Evolutionary conservation across 768 basidiomycete species (phyloP).

Genomic region (Exsudoporus frostii): DNA sequence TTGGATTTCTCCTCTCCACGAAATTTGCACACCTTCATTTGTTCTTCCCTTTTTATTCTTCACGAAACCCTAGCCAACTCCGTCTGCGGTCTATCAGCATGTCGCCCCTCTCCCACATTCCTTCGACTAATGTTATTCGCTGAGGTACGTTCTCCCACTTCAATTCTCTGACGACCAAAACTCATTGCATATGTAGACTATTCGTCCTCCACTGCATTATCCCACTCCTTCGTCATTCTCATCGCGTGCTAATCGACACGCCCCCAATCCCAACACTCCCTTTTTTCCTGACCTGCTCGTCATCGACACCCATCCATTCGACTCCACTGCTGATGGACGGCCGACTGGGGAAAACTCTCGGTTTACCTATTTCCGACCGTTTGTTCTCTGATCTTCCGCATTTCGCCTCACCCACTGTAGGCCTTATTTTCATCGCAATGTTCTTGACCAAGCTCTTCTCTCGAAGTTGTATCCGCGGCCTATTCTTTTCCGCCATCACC

Average conservation of each 20-base stretch:
- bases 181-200: conserved; percentile 1
- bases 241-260: neutral
- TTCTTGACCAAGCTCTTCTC: neutral
- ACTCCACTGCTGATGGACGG: neutral
- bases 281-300: neutral
- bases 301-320: neutral
- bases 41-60: neutral
- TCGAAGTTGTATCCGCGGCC: neutral
- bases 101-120: neutral
- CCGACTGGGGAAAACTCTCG: neutral
- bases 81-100: conserved; percentile 1
- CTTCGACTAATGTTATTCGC: conserved; percentile 10
- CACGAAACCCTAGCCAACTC: neutral
- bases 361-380: neutral
- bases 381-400: neutral
- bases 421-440: neutral
- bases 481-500: neutral
- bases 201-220: neutral
- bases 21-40: neutral
- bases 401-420: neutral
- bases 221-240: conserved; percentile 5
- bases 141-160: conserved; percentile 12
- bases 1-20: neutral
- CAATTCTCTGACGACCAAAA: neutral
- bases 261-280: neutral